Evolutionary conservation across 1,284 basidiomycete genomes (phyloP), one percentile per base, ranked within the genome.

Genomic region (Xerocomus nothofagi): DNA sequence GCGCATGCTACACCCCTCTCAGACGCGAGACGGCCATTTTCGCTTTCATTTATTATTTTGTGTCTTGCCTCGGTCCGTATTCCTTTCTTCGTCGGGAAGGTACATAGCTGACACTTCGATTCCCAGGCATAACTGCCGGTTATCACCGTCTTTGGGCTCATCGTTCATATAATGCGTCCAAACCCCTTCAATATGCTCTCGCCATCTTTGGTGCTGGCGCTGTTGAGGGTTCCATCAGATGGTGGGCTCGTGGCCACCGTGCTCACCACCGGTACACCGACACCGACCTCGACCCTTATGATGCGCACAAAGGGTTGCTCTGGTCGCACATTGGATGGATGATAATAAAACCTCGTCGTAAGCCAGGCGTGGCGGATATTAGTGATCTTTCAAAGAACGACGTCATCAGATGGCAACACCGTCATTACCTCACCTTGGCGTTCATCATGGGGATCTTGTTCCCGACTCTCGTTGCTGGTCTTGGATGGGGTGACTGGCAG

Each of bases 131-230:
- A 39, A 86, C 82, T 0, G 82, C 84, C 12, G 93, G 93, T 11
- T 97, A 95, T 72, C 93, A 97, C 65, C 84, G 94, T 51, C 79
- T 95, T 0, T 96, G 93, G 92, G 88, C 94, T 4, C 94, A 97
- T 67, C 83, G 93, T 44, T 77, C 89, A 0, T 96, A 94, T 71
- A 96, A 94, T 65, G 93, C 93, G n/a, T 83, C 85, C 1, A 75
- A 73, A 49, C 84, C 88, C 9, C 73, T 95, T 4, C 84, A 95
- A 66, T 93, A 90, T 68, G 72, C 81, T 59, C 81, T 95, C 44
- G 88, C 90, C 9, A 58, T 87, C 18, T 79, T 84, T 11, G 93
- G 93, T 47, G 85, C 90, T 2, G 93, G 92, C 48, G 90, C 93
- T 11, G 88, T 93, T 29, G 82, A 96, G 64, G 93, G 93, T 21